Evolutionary conservation across 805 yeast species (phyloP).

Genomic region (Peterozyma xylosa): DNA sequence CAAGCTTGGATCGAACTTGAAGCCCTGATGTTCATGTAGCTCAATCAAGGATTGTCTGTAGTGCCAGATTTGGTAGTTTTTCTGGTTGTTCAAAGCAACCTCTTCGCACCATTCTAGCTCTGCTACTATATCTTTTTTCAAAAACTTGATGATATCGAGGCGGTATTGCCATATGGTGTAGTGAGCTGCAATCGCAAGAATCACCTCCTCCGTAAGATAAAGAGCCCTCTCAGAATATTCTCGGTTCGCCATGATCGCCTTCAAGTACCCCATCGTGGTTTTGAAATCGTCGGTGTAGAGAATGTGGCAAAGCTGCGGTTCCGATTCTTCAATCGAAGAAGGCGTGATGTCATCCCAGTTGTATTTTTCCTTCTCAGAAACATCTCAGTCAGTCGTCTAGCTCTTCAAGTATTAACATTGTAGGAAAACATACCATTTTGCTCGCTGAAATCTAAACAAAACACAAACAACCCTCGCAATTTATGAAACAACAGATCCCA

Average conservation of each 20-base stretch:
- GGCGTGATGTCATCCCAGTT: constrained; percentile 7
- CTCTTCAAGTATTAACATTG: too few species aligned
- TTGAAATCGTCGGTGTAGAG: constrained; percentile 69
- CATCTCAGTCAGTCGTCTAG: too few species aligned
- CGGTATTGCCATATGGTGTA: constrained; percentile 85
- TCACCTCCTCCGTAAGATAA: constrained; percentile 53
- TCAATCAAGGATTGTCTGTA: constrained; percentile 67
- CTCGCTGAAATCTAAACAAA: too few species aligned
- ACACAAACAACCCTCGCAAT: too few species aligned
- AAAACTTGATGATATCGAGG: constrained; percentile 36
- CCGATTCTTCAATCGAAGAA: neutral
- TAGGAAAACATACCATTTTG: too few species aligned
- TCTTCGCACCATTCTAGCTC: constrained; percentile 79
- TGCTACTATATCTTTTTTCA: constrained; percentile 28
- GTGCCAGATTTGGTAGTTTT: constrained; percentile 97
- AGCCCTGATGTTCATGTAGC: constrained; percentile 11
- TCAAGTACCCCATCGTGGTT: constrained; percentile 48
- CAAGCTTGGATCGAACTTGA: constrained; percentile 31
- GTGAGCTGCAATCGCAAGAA: constrained; percentile 75
- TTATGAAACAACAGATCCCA: too few species aligned
- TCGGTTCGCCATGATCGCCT: constrained; percentile 47
- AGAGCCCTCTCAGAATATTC: constrained; percentile 72
- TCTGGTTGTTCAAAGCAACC: constrained; percentile 68
- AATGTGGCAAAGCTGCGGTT: constrained; percentile 44
- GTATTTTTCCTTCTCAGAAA: neutral